Percentiles rank a stretch among this genome's conserved stretches.
These are phyloP conservation scores for Penicillium sp. DNA, from an alignment of 2,329 filamentous ascomycete species.

Conservation along the genomic window DNA sequence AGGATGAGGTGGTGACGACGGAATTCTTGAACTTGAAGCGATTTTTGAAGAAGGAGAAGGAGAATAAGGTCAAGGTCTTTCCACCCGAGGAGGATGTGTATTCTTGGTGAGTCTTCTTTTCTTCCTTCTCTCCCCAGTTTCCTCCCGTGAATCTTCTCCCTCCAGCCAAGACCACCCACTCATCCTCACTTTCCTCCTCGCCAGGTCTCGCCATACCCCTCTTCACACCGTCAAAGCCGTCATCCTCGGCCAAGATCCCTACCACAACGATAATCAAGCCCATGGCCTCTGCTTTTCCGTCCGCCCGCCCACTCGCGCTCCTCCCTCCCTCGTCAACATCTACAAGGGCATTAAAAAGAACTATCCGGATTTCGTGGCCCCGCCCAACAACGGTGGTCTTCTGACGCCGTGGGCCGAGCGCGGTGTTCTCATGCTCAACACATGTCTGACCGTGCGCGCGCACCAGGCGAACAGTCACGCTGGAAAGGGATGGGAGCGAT, in stretches of 20 bases:
- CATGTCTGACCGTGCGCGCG: slow-evolving; percentile 85
- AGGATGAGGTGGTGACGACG: slow-evolving; percentile 71
- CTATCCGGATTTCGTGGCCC: slow-evolving; percentile 71
- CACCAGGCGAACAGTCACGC: slow-evolving; percentile 82
- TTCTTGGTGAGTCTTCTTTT: slow-evolving; percentile 64
- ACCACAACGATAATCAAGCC: slow-evolving; percentile 92
- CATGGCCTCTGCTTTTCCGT: slow-evolving; percentile 96
- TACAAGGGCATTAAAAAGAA: slow-evolving; percentile 83
- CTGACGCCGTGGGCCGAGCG: slow-evolving; percentile 91
- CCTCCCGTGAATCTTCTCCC: neutral
- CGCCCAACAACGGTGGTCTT: slow-evolving; percentile 71
- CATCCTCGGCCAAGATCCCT: slow-evolving; percentile 92
- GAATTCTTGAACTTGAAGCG: slow-evolving; percentile 84
- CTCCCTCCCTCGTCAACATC: slow-evolving; percentile 88
- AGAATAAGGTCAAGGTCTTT: slow-evolving; percentile 70
- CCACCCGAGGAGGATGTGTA: slow-evolving; percentile 87
- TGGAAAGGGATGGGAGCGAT: slow-evolving; percentile 82
- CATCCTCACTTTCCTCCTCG: neutral
- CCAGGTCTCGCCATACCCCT: slow-evolving; percentile 87
- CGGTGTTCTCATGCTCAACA: slow-evolving; percentile 89
- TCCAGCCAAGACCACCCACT: neutral
- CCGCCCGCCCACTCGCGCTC: slow-evolving; percentile 77
- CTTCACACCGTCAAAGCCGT: slow-evolving; percentile 85
- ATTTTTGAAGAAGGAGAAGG: slow-evolving; percentile 74
- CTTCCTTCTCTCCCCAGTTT: too few species aligned